A percentile compares a stretch with the other conserved stretches of the same genome.
Evolutionary conservation across 306 rosid species (phyloP).

Genomic region (Castanea mollissima): DNA sequence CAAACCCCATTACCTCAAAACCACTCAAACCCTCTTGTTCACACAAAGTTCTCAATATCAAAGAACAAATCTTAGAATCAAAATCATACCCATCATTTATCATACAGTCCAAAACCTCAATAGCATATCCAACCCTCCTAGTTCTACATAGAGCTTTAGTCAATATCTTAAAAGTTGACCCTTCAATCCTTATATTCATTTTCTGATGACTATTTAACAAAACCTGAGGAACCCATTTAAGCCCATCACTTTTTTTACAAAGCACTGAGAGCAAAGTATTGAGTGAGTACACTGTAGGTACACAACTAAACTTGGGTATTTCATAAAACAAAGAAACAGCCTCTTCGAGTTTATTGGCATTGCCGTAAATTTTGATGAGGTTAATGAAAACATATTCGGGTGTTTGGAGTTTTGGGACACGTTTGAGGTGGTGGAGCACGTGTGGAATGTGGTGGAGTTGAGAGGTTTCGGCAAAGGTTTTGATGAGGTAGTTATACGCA

Average conservation of each 20-base stretch:
- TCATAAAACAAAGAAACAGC: slow-evolving; percentile 57
- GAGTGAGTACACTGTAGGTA: slow-evolving; percentile 59
- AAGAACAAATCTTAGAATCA: slow-evolving; percentile 53
- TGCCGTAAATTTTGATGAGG: slow-evolving; percentile 45
- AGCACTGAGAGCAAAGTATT: slow-evolving; percentile 61
- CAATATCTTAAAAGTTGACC: slow-evolving; percentile 59
- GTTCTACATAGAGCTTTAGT: slow-evolving; percentile 55
- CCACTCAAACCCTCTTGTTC: slow-evolving; percentile 34
- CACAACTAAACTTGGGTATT: slow-evolving; percentile 72
- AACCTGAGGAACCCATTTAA: slow-evolving; percentile 59
- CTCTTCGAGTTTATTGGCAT: slow-evolving; percentile 36
- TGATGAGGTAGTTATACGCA: slow-evolving; percentile 63
- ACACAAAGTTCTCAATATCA: slow-evolving; percentile 54
- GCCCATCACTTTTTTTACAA: slow-evolving; percentile 43
- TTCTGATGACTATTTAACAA: slow-evolving; percentile 49
- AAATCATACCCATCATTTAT: slow-evolving; percentile 59
- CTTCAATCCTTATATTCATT: slow-evolving; percentile 67
- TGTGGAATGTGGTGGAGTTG: slow-evolving; percentile 43
- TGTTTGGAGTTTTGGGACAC: slow-evolving; percentile 48
- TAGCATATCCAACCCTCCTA: slow-evolving; percentile 52
- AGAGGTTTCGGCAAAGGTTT: slow-evolving; percentile 41
- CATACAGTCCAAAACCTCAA: slow-evolving; percentile 57
- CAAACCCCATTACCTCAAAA: slow-evolving; percentile 52
- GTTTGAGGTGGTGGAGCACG: slow-evolving; percentile 53
- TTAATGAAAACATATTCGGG: slow-evolving; percentile 52